These are phyloP conservation scores for Kurtzmaniella quercitrusa DNA, from an alignment of 1,139 yeast genomes.

Conservation along the genomic window DNA sequence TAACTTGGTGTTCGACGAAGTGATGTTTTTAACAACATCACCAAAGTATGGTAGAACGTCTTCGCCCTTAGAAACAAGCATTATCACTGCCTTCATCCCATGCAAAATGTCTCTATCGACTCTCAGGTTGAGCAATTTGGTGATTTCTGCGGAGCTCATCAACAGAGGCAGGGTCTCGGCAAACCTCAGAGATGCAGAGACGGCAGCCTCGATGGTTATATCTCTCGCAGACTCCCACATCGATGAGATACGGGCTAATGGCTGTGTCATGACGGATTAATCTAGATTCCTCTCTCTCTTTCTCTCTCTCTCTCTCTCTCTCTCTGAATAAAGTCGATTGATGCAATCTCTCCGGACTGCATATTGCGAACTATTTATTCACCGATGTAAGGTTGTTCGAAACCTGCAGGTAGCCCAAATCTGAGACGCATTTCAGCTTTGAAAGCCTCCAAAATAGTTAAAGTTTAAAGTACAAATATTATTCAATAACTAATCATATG, in stretches of 20 bases:
- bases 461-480: no score
- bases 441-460: no score
- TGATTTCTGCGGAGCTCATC: constrained; percentile 59
- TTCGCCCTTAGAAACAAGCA: constrained; percentile 61
- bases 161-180: constrained; percentile 51
- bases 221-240: constrained; percentile 78
- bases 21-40: constrained; percentile 84
- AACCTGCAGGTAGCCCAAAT: not conserved
- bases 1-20: constrained; percentile 64
- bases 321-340: not conserved
- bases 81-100: constrained; percentile 76
- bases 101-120: constrained; percentile 65
- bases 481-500: no score
- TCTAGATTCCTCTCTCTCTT: not conserved
- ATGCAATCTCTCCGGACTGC: not conserved
- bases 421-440: no score
- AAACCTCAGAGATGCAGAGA: constrained; percentile 64
- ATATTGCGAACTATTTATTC: not conserved
- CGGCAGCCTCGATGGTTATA: constrained; percentile 77
- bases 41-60: constrained; percentile 67
- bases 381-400: not conserved
- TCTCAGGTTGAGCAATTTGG: constrained; percentile 63
- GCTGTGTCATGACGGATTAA: constrained; percentile 30
- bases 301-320: not conserved
- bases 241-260: constrained; percentile 37